Conservation (phyloP, 1,139 yeast genomes). For the Suhomyces coccinellae region DNA sequence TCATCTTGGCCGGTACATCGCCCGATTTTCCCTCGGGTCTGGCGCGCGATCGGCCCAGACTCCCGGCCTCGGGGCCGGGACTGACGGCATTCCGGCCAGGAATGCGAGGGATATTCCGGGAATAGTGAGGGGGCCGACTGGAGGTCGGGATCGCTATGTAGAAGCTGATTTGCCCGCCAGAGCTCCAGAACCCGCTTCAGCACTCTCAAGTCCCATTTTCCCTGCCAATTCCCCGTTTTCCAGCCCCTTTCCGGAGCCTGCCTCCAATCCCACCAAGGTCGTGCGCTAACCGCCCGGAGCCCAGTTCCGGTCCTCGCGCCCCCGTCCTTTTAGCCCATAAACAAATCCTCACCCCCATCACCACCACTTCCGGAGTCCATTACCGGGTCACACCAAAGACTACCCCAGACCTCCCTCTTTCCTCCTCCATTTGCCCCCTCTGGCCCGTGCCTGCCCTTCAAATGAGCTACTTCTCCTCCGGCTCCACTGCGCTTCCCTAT, state of each 20-base stretch:
- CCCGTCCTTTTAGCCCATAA: slow-evolving; percentile 1
- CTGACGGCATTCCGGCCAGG: too few species aligned
- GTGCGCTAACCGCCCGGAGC: slow-evolving; percentile 3
- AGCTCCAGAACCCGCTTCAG: too few species aligned
- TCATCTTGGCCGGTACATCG: too few species aligned
- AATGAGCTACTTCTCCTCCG: slow-evolving; percentile 15
- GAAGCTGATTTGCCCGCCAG: too few species aligned
- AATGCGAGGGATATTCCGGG: too few species aligned
- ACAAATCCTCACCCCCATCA: slow-evolving; percentile 1
- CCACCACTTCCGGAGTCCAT: slow-evolving; percentile 2
- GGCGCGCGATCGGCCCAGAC: too few species aligned
- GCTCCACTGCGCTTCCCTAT: slow-evolving; percentile 14
- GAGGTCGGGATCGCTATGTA: too few species aligned
- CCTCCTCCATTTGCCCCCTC: background rate
- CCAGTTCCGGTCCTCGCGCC: background rate
- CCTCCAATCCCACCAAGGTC: background rate
- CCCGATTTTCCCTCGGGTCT: too few species aligned
- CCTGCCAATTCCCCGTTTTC: background rate
- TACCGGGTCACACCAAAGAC: slow-evolving; percentile 1
- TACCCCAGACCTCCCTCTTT: background rate
- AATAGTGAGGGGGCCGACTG: too few species aligned
- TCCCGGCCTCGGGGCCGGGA: too few species aligned
- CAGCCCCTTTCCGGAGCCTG: background rate
- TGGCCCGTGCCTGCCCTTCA: slow-evolving; percentile 1
- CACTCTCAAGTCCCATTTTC: background rate